Evolutionary conservation across 1,139 yeast genomes (phyloP), one percentile per base, ranked within the genome.

Genomic region (Hansenula anomala): DNA sequence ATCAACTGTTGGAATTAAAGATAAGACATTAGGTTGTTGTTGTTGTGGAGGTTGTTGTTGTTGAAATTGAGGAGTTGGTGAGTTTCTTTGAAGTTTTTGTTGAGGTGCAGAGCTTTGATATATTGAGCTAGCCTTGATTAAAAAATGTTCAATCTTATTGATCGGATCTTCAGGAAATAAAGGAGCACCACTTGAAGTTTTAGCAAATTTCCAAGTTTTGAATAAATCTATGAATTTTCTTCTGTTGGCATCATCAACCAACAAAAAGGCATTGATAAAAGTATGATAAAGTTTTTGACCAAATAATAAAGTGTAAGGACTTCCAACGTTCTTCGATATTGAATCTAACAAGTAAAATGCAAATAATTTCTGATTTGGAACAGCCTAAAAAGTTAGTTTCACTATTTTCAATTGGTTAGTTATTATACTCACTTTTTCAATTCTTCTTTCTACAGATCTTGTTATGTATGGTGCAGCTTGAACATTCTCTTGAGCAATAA

Each of bases 251-350:
- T 88, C 95, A 52, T 80, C 82, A 30, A 86, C 92, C 42, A 83
- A 65, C 24, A 88, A 75, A 57, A 87, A 94, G 3, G 90, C 82
- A 46, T 78, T 81, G 20, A 87, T 79, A 60, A 83, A 92, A 3
- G 86, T 66, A 50, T 71, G 75, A 63, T 71, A 81, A 31, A 88
- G 66, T 37, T 80, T 81, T 38, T 75, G 54, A 6, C 89, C 84
- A 56, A 90, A 79, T 43, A 84, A 63, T 11, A 79, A 70, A 27
- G 89, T 86, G 58, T 90, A 92, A 1, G 97, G 97, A 44, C 80
- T 75, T 7, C 97, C 97, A 18, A 88, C 82, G 51, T 82, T 86
- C 61, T 92, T 92, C 62, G 95, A 85, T 34, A 92, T 84, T n/a
- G 97, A 89, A 60, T 92, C 98, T 41, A 92, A 64, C 36, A 90